A percentile compares a stretch with the other conserved stretches of the same genome.
phyloP scores from a whole-genome alignment of 179 eudicot genomes.

The Sideroxylon spinosum region DNA sequence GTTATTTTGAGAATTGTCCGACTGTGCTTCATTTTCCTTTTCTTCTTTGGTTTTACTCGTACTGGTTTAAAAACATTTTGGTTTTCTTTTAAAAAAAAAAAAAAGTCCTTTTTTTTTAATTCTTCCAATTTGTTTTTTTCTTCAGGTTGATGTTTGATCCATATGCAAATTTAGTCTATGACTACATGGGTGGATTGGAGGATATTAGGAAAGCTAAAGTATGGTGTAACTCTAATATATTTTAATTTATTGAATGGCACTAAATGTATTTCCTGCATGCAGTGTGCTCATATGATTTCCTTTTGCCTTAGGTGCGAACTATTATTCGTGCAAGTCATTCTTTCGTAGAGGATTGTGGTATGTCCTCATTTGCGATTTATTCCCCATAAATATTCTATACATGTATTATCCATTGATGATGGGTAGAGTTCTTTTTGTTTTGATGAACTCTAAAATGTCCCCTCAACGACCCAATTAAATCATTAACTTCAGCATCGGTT shows the following conservation, averaged over 20 bases:
- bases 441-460: not conserved
- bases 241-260: not conserved
- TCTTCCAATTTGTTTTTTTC: conserved; percentile 7
- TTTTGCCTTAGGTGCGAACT: conserved; percentile 58
- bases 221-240: conserved; percentile 30
- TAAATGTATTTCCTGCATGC: not conserved
- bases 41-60: not conserved
- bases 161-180: conserved; percentile 60
- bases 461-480: not conserved
- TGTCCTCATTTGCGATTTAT: conserved; percentile 21
- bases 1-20: conserved; percentile 13
- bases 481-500: not conserved
- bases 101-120: not conserved
- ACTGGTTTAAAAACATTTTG: not conserved
- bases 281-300: conserved; percentile 16
- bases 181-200: conserved; percentile 71
- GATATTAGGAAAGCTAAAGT: conserved; percentile 81
- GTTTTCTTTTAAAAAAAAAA: not conserved
- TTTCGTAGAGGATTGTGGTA: conserved; percentile 74
- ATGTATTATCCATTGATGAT: not conserved
- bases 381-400: not conserved
- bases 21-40: not conserved
- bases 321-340: conserved; percentile 58
- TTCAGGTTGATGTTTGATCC: conserved; percentile 96
- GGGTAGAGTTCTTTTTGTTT: conserved; percentile 2